phyloP scores from a whole-genome alignment of 441 rosid genomes.

The Gossypium aridum region DNA sequence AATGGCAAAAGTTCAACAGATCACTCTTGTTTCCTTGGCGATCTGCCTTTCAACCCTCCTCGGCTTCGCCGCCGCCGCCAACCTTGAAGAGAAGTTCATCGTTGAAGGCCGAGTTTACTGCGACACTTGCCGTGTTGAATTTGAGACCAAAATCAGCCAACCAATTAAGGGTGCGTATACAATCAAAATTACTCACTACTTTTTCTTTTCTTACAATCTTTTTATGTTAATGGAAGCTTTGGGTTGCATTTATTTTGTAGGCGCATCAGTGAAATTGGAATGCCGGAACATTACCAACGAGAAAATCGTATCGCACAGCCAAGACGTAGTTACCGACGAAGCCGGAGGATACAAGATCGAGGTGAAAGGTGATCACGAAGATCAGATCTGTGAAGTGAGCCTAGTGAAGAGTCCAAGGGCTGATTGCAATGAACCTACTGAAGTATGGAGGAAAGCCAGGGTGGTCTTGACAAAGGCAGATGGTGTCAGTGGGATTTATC shows the following conservation, averaged over 20 bases:
- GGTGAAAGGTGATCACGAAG: conserved; percentile 35
- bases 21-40: conserved; percentile 15
- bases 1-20: conserved; percentile 31
- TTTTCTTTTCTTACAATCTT: background rate
- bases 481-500: conserved; percentile 19
- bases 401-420: conserved; percentile 19
- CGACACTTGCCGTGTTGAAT: conserved; percentile 45
- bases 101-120: conserved; percentile 46
- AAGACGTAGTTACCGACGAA: conserved; percentile 17
- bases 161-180: conserved; percentile 18
- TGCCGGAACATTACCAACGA: conserved; percentile 24
- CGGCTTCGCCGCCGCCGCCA: conserved; percentile 11
- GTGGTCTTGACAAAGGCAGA: conserved; percentile 25
- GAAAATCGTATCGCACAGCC: background rate
- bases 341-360: conserved; percentile 21
- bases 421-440: conserved; percentile 21
- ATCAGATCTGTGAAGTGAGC: conserved; percentile 34
- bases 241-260: too few species aligned
- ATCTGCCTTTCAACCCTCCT: conserved; percentile 32
- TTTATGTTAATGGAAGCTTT: background rate
- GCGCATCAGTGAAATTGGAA: conserved; percentile 10
- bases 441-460: conserved; percentile 18
- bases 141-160: conserved; percentile 28
- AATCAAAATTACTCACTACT: background rate
- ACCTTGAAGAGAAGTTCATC: background rate